Base-by-base conservation (phyloP, 2,329 filamentous ascomycete genomes). In the Trichoderma polysporum region DNA sequence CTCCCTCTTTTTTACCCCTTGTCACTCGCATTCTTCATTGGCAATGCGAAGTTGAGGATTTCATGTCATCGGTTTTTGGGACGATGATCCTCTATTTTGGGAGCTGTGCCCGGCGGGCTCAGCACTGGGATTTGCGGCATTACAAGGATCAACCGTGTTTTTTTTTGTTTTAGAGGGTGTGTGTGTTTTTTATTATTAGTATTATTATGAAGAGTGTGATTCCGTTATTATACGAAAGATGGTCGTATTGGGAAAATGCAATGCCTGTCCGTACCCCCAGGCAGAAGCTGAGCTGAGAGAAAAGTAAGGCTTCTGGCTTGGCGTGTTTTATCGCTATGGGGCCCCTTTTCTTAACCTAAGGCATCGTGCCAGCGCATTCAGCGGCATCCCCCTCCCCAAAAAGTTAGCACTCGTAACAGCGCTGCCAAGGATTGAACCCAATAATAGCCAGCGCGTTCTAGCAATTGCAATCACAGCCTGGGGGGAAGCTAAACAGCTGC, bases 261-360 rank as follows among this genome's bases (percentile, higher is more conserved):
- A 2, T 22, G 41, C 4, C n/a, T 3, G 3, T 12, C 33, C 33
- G 10, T 12, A 35, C 7, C 17, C 22, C 17, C 10, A 27, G 45
- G 57, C 29, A 15, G 25, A n/a, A 62, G 49, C 33, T 63, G 47
- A 63, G 60, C 47, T 53, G 60, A 63, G 39, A 25, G 49, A 31
- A 41, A 53, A 60, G 41, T 53, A 35, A 63, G 60, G 60, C 59
- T 63, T 63, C n/a, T 39, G 60, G 33, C 60, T 19, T 39, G 60
- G 60, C 60, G 60, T 41, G 60, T 63, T 63, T 63, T 63, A 63
- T 52, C 60, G 60, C 47, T 25, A 63, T 31, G 49, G 60, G 60
- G 60, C 35, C 8, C 12, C 19, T 9, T 17, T 13, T 39, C 41
- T n/a, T n/a, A n/a, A n/a, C 41, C 41, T 19, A 19, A 45, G 22